phyloP scores from a whole-genome alignment of 2,329 filamentous ascomycete genomes.

The Calonectria naviculata region DNA sequence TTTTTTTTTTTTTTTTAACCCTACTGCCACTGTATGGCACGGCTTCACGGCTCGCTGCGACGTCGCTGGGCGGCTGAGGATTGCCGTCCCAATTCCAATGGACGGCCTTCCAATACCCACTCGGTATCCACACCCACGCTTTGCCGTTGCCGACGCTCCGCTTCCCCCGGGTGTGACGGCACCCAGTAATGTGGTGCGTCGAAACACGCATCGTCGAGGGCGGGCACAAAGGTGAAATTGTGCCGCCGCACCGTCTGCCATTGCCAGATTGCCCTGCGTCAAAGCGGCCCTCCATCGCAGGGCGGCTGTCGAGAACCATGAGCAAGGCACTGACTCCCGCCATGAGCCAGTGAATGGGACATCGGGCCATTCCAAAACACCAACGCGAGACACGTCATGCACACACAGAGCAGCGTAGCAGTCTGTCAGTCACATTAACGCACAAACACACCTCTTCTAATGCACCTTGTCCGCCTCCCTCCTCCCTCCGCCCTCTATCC shows the following conservation, averaged over 20 bases:
- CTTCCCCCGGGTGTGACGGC: conserved; percentile 19
- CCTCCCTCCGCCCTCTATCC: too few species aligned
- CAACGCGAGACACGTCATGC: conserved; percentile 12
- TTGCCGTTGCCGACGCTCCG: conserved; percentile 17
- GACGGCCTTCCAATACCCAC: conserved; percentile 24
- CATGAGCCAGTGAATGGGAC: too few species aligned
- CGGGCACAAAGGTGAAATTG: not conserved
- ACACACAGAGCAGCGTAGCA: not conserved
- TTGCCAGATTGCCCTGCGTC: not conserved
- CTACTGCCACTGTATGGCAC: not conserved
- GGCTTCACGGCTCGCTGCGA: conserved; percentile 7
- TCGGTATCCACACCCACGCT: conserved; percentile 29
- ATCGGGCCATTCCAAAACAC: conserved; percentile 3
- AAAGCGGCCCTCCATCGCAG: not conserved
- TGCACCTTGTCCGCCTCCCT: too few species aligned
- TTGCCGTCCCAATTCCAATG: conserved; percentile 21
- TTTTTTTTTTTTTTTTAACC: not conserved
- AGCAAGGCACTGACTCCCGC: too few species aligned
- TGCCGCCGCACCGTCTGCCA: not conserved
- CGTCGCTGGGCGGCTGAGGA: not conserved
- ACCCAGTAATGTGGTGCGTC: not conserved
- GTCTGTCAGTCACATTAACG: too few species aligned
- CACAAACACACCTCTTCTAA: not conserved
- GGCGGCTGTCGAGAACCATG: too few species aligned
- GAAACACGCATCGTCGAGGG: not conserved